These are phyloP conservation scores for Macadamia integrifolia DNA, from an alignment of 164 flowering plant genomes.

Conservation along the genomic window DNA sequence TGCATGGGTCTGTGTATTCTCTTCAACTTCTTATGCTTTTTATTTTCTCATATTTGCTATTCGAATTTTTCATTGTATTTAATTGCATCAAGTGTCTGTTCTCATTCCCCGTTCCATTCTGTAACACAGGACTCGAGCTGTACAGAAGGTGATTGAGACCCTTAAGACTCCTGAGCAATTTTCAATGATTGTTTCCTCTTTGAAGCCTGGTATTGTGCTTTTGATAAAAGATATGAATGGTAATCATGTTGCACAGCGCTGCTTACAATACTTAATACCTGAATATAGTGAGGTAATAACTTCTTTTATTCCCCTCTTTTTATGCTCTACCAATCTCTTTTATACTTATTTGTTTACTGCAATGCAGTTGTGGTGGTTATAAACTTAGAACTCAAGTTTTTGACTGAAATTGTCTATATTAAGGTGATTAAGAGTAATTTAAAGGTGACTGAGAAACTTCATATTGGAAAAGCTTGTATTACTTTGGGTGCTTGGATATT, in stretches of 20 bases:
- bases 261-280: constrained; percentile 3
- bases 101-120: not conserved
- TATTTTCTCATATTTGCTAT: not conserved
- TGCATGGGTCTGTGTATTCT: constrained; percentile 9
- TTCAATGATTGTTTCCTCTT: not conserved
- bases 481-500: too few relatives aligned
- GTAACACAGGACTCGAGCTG: constrained; percentile 4
- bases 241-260: constrained; percentile 6
- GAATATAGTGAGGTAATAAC: constrained; percentile 1
- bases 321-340: not conserved
- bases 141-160: constrained; percentile 7
- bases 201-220: constrained; percentile 1
- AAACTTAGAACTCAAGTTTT: too few relatives aligned
- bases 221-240: constrained; percentile 7
- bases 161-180: not conserved
- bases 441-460: too few relatives aligned
- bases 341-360: not conserved
- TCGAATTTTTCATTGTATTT: not conserved
- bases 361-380: too few relatives aligned
- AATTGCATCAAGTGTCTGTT: not conserved
- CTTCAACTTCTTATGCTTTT: not conserved
- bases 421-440: too few relatives aligned
- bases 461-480: too few relatives aligned
- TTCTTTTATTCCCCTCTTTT: not conserved
- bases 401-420: too few relatives aligned